Evolutionary conservation across 306 rosid genomes (phyloP).

Genomic region (Trifolium fragiferum): DNA sequence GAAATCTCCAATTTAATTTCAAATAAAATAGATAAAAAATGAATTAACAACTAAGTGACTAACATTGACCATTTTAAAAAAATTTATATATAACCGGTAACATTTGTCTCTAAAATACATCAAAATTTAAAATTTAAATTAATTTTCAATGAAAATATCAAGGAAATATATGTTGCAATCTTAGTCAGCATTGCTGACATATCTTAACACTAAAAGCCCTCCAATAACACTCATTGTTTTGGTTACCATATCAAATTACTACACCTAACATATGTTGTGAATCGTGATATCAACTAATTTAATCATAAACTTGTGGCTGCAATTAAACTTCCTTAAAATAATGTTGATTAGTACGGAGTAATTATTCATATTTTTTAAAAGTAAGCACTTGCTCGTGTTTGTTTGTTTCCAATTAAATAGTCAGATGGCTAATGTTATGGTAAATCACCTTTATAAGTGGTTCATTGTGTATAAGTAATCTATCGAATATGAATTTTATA

Average conservation of each 20-base stretch:
- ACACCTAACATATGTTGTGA: neutral
- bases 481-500: no score
- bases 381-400: conserved; percentile 7
- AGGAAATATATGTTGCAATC: neutral
- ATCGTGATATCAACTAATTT: neutral
- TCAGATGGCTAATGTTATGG: no score
- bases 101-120: neutral
- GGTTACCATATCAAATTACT: neutral
- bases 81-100: no score
- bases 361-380: neutral
- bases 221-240: conserved; percentile 11
- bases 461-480: no score
- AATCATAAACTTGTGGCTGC: neutral
- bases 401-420: neutral
- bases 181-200: conserved; percentile 23
- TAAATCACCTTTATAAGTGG: no score
- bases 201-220: neutral
- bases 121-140: neutral
- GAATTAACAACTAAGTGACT: no score
- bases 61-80: no score
- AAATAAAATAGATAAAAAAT: no score
- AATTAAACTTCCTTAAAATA: neutral
- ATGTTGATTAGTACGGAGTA: neutral
- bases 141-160: neutral
- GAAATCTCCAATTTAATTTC: no score